phyloP scores from a whole-genome alignment of 805 yeast genomes.

The Brettanomyces naardenensis region DNA sequence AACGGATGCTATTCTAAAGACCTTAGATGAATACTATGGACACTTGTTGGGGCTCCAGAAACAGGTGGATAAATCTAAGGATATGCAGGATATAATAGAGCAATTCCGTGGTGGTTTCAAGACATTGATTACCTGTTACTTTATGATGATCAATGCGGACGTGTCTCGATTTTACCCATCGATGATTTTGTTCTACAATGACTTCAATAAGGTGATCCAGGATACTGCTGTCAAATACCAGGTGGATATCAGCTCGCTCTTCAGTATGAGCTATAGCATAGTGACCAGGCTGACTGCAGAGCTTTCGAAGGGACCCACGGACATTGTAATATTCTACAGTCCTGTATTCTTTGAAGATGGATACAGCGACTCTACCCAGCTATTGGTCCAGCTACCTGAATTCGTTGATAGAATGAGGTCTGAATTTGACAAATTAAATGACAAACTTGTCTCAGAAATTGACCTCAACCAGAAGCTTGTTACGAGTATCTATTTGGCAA shows the following conservation, averaged over 20 bases:
- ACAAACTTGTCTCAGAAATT: constrained; percentile 8
- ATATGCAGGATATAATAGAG: constrained; percentile 14
- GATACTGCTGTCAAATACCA: constrained; percentile 10
- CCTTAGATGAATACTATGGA: constrained; percentile 13
- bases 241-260: constrained; percentile 15
- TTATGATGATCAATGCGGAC: constrained; percentile 19
- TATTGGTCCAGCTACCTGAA: constrained; percentile 3
- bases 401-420: constrained; percentile 8
- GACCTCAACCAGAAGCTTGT: constrained; percentile 17
- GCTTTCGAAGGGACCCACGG: constrained; percentile 5
- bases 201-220: constrained; percentile 20
- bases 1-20: constrained; percentile 9
- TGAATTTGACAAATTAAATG: constrained; percentile 10
- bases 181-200: constrained; percentile 25
- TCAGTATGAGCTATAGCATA: constrained; percentile 16
- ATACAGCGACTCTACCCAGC: constrained; percentile 5
- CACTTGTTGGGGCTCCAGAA: constrained; percentile 13
- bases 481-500: constrained; percentile 11
- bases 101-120: constrained; percentile 21
- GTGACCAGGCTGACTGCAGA: constrained; percentile 7
- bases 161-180: constrained; percentile 14
- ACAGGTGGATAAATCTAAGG: constrained; percentile 6
- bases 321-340: constrained; percentile 12
- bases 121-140: constrained; percentile 18
- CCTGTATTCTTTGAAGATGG: constrained; percentile 14